These are phyloP conservation scores for Colletotrichum paranaense DNA, from an alignment of 2,329 filamentous ascomycete species.

Conservation along the genomic window DNA sequence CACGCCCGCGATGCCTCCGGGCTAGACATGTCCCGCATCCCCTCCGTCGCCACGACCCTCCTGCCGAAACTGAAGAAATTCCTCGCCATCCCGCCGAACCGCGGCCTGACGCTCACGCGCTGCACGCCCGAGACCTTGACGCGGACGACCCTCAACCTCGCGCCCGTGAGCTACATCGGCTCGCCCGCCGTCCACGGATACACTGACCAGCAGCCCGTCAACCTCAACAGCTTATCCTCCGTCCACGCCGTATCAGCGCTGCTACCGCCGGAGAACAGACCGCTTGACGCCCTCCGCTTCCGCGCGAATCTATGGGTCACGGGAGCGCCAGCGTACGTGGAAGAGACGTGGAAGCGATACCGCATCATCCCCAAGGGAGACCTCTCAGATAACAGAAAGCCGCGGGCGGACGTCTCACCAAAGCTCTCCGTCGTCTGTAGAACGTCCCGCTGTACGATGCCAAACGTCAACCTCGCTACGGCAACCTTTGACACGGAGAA, in stretches of 20 bases:
- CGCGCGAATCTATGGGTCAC: conserved; percentile 38
- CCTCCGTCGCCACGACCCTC: conserved; percentile 25
- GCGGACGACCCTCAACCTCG: conserved; percentile 34
- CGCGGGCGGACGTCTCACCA: background rate
- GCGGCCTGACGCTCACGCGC: conserved; percentile 28
- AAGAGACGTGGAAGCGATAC: conserved; percentile 37
- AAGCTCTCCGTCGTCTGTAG: conserved; percentile 37
- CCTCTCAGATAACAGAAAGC: background rate
- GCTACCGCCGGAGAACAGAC: conserved; percentile 31
- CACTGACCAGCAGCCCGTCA: conserved; percentile 38
- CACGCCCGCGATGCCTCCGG: conserved; percentile 35
- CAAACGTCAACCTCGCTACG: conserved; percentile 33
- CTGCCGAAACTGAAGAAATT: conserved; percentile 36
- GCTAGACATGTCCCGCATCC: conserved; percentile 30
- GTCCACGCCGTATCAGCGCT: conserved; percentile 36
- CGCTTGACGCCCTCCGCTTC: conserved; percentile 37
- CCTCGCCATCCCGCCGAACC: conserved; percentile 21
- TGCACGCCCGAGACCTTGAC: conserved; percentile 34
- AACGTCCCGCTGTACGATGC: conserved; percentile 37
- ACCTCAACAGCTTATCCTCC: conserved; percentile 38
- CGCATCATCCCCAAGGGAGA: conserved; percentile 13
- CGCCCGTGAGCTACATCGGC: conserved; percentile 36
- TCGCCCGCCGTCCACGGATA: conserved; percentile 38
- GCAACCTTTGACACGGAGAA: conserved; percentile 20
- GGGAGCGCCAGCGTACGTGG: conserved; percentile 33